phyloP scores from a whole-genome alignment of 2,329 filamentous ascomycete species.

The Arthrinium phaeospermum region DNA sequence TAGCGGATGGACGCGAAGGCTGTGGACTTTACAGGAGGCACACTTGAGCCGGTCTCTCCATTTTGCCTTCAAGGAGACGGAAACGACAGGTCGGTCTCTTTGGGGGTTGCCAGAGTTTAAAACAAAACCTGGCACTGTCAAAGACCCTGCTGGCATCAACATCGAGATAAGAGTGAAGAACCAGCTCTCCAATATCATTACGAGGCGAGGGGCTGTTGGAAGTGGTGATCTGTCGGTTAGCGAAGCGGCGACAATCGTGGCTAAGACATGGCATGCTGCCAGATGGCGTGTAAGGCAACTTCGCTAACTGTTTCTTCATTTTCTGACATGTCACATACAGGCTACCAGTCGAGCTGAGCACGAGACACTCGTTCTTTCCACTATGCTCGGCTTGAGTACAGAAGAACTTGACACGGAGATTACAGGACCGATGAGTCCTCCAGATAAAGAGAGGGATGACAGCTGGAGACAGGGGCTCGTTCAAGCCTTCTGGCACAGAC shows the following conservation, averaged over 20 bases:
- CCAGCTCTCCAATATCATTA: neutral
- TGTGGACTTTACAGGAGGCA: too few species aligned
- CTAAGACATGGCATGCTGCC: conserved; percentile 18
- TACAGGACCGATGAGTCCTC: too few species aligned
- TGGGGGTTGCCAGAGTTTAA: neutral
- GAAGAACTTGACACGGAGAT: too few species aligned
- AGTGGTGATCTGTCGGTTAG: neutral
- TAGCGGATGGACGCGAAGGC: too few species aligned
- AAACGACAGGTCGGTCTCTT: neutral
- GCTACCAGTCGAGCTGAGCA: conserved; percentile 18
- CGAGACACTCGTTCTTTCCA: conserved; percentile 10
- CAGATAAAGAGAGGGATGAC: neutral
- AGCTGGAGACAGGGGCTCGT: neutral
- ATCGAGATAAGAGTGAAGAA: neutral
- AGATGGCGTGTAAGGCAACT: conserved; percentile 19
- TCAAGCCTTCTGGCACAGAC: conserved; percentile 5
- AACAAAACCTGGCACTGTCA: neutral
- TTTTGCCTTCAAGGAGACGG: neutral
- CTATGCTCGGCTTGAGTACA: conserved; percentile 17
- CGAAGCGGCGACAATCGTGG: neutral
- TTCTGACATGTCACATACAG: neutral
- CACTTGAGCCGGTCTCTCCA: too few species aligned
- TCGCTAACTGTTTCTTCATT: neutral
- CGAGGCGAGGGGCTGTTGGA: neutral
- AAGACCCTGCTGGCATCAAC: neutral